A percentile compares a stretch with the other conserved stretches of the same genome.
These are phyloP conservation scores for Rhodotorula sp. DNA, from an alignment of 1,284 basidiomycete species.

Conservation along the genomic window DNA sequence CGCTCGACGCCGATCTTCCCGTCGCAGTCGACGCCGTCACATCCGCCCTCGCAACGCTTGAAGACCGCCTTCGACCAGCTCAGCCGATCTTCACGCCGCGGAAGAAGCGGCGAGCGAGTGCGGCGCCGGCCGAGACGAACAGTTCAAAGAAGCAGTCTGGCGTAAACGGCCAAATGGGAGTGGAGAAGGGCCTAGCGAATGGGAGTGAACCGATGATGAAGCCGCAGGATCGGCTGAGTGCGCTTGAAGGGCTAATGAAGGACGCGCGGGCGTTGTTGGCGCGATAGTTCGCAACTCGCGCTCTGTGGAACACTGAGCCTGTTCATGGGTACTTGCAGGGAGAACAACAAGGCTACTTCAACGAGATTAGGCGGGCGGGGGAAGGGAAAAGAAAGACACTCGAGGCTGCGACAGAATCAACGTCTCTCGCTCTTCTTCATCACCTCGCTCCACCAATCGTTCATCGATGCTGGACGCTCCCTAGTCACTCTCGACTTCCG, in stretches of 20 bases:
- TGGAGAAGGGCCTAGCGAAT: background rate
- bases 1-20: background rate
- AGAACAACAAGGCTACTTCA: background rate
- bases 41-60: background rate
- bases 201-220: background rate
- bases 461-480: slow-evolving; percentile 9
- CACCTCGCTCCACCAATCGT: slow-evolving; percentile 28
- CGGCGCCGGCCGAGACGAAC: background rate
- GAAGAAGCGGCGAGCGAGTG: slow-evolving; percentile 34
- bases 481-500: background rate
- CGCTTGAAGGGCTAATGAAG: slow-evolving; percentile 26
- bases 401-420: background rate
- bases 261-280: slow-evolving; percentile 20
- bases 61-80: background rate
- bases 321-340: background rate
- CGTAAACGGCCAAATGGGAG: background rate
- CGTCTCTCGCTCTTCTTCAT: slow-evolving; percentile 11
- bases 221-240: slow-evolving; percentile 14
- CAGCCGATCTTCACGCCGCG: background rate
- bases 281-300: background rate
- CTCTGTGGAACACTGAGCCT: too few relatives aligned
- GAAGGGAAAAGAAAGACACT: background rate
- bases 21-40: background rate
- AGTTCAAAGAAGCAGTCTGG: slow-evolving; percentile 18
- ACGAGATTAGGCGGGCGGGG: background rate